phyloP scores from a whole-genome alignment of 78 protist species.

The Thecamonas trahens region DNA sequence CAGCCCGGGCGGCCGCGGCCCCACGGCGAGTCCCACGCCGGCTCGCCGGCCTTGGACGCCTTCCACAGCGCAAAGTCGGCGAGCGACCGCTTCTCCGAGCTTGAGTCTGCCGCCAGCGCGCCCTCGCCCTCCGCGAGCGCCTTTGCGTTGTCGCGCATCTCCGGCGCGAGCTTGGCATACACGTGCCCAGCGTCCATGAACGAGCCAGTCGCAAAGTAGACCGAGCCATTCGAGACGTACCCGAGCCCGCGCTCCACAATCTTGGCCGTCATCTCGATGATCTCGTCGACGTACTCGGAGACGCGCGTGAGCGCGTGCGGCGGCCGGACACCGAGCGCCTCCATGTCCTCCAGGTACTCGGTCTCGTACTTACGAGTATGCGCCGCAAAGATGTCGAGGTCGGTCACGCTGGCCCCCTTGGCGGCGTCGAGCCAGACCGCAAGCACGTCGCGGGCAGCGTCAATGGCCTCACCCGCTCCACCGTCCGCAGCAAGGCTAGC shows the following conservation, averaged over 20 bases:
- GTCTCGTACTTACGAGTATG: constrained; percentile 44
- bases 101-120: neutral
- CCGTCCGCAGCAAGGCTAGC: too few species aligned
- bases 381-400: neutral
- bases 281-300: constrained; percentile 92
- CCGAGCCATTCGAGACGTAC: constrained; percentile 48
- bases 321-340: constrained; percentile 51
- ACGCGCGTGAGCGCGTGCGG: constrained; percentile 92
- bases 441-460: too few species aligned
- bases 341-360: constrained; percentile 85
- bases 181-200: constrained; percentile 36
- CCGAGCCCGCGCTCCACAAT: constrained; percentile 31
- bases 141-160: constrained; percentile 43
- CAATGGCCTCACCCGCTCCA: too few species aligned
- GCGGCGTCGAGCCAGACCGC: too few species aligned
- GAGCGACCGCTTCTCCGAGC: neutral
- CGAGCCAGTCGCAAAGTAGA: constrained; percentile 69
- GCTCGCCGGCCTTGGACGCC: constrained; percentile 40
- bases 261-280: constrained; percentile 70
- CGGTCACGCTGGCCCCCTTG: neutral
- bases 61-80: constrained; percentile 80
- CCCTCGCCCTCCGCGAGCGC: constrained; percentile 68
- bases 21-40: constrained; percentile 81
- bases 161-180: constrained; percentile 76
- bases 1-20: constrained; percentile 99